phyloP scores from a whole-genome alignment of 1,139 yeast genomes.

The Petasospora fabianii region DNA sequence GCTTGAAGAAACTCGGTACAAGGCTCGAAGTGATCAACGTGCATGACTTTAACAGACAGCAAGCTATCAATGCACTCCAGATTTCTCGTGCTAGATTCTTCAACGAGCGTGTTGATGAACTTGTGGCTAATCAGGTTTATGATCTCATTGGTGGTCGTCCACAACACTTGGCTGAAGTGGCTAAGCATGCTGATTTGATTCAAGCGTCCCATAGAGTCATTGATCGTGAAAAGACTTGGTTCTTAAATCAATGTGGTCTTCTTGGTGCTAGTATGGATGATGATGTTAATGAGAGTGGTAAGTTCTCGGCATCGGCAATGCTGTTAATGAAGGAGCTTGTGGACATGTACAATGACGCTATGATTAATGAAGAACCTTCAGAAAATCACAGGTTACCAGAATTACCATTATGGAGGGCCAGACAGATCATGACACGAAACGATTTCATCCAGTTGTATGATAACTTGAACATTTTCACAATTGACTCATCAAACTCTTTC shows the following conservation, averaged over 20 bases:
- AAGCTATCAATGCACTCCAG: conserved; percentile 55
- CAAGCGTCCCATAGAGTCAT: conserved; percentile 67
- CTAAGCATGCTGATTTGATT: conserved; percentile 58
- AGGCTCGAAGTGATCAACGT: conserved; percentile 71
- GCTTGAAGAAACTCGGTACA: conserved; percentile 69
- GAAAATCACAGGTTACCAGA: conserved; percentile 61
- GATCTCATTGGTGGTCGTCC: conserved; percentile 82
- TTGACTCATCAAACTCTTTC: conserved; percentile 67
- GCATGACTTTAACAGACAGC: conserved; percentile 56
- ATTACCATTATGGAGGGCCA: conserved; percentile 77
- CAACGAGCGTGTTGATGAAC: conserved; percentile 38
- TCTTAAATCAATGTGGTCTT: conserved; percentile 75
- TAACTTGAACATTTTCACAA: conserved; percentile 71
- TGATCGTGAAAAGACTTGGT: conserved; percentile 83
- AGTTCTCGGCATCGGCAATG: conserved; percentile 77
- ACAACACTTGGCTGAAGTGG: conserved; percentile 74
- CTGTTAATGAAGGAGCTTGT: conserved; percentile 69
- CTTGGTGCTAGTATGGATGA: conserved; percentile 81
- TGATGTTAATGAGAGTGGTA: conserved; percentile 84
- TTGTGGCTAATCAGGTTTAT: conserved; percentile 52
- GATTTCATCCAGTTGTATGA: conserved; percentile 77
- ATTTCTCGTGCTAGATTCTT: conserved; percentile 48
- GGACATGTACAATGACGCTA: conserved; percentile 46
- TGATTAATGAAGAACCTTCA: conserved; percentile 18
- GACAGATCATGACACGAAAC: conserved; percentile 82